These are phyloP conservation scores for Escallonia herrerae DNA, from an alignment of 129 eudicot genomes.

Conservation along the genomic window DNA sequence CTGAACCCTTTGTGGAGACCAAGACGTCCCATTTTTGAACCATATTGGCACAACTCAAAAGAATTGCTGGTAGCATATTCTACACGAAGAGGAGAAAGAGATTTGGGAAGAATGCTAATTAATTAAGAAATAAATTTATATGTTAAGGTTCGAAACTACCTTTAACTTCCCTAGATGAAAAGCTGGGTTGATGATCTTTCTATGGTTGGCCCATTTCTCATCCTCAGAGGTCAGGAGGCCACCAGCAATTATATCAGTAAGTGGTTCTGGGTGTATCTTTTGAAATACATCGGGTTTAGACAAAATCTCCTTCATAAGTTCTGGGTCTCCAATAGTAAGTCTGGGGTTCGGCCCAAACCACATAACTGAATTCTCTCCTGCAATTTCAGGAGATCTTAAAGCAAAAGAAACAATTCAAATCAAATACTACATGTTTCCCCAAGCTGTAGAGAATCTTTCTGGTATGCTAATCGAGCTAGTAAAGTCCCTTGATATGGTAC, in stretches of 20 bases:
- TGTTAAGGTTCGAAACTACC: conserved; percentile 7
- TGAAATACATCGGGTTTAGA: conserved; percentile 20
- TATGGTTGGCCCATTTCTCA: conserved; percentile 54
- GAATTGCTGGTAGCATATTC: conserved; percentile 26
- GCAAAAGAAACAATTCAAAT: not conserved
- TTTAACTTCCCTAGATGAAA: conserved; percentile 42
- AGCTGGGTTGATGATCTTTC: conserved; percentile 46
- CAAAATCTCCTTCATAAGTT: conserved; percentile 25
- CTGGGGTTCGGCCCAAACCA: conserved; percentile 7
- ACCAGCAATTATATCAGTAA: conserved; percentile 27
- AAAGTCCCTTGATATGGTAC: no score
- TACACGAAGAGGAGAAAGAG: not conserved
- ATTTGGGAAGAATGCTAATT: not conserved
- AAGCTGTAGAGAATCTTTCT: no score
- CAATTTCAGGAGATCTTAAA: no score
- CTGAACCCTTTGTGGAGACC: not conserved
- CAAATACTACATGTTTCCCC: no score
- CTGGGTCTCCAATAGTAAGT: conserved; percentile 22
- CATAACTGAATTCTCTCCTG: not conserved
- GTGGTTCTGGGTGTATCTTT: conserved; percentile 35
- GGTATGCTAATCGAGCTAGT: no score
- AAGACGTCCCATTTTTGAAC: conserved; percentile 36
- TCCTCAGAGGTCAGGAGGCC: conserved; percentile 42
- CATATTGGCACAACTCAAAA: conserved; percentile 37
- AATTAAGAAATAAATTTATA: not conserved